Evolutionary conservation across 805 yeast species (phyloP).

Genomic region (Candida hungchunana): DNA sequence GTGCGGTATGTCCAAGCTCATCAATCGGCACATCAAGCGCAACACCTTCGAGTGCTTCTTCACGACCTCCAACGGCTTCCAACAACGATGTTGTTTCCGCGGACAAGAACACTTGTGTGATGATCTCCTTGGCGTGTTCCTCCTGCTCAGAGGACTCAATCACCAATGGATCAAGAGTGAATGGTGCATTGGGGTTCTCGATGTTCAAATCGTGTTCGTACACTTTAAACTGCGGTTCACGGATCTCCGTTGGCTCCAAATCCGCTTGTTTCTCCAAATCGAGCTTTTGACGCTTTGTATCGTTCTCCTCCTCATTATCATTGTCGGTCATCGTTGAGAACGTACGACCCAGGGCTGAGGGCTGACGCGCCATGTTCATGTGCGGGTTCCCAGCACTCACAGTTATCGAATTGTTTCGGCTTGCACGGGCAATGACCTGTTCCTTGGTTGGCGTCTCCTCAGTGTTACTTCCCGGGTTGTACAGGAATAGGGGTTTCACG

Average conservation of each 20-base stretch:
- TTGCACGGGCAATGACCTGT: slow-evolving; percentile 34
- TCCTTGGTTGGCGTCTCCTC: slow-evolving; percentile 45
- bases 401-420: slow-evolving; percentile 8
- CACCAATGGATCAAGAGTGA: slow-evolving; percentile 43
- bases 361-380: slow-evolving; percentile 20
- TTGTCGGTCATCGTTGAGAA: slow-evolving; percentile 32
- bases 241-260: slow-evolving; percentile 8
- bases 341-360: slow-evolving; percentile 22
- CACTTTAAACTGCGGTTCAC: slow-evolving; percentile 20
- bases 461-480: slow-evolving; percentile 34
- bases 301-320: slow-evolving; percentile 8
- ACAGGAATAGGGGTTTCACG: slow-evolving; percentile 58
- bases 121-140: slow-evolving; percentile 38
- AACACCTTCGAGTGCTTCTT: slow-evolving; percentile 31
- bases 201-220: slow-evolving; percentile 35
- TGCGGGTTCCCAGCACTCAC: slow-evolving; percentile 9
- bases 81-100: slow-evolving; percentile 31
- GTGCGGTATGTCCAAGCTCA: slow-evolving; percentile 86
- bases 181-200: slow-evolving; percentile 43
- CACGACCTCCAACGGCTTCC: slow-evolving; percentile 28
- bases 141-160: slow-evolving; percentile 31
- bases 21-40: slow-evolving; percentile 85
- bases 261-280: not conserved
- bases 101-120: slow-evolving; percentile 49
- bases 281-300: slow-evolving; percentile 5